Base-by-base conservation (phyloP, 1,139 yeast species). In the Debaryomyces psychrophilus region DNA sequence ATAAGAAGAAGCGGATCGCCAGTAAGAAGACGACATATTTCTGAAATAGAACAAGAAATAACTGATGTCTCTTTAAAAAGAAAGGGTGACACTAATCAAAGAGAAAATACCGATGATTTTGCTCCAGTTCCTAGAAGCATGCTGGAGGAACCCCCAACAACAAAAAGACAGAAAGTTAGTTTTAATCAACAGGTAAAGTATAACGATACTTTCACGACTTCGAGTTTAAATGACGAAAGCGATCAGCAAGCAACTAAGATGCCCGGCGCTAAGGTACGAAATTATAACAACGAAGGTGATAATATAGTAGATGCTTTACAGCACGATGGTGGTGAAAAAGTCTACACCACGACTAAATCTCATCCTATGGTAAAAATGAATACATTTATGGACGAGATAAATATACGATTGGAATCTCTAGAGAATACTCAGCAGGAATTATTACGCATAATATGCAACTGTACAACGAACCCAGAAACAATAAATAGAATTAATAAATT, bases 1-100 rank as follows among this genome's bases (percentile, higher is more conserved):
- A 55, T 65, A 17, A 61, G 69, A 50, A 59, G 67, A 47, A 68
- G 73, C 43, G 76, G 76, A 3, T 69, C 75, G 0, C 76, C 76
- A 0, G 58, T 59, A 25, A 53, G 75, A 37, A 55, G 76, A 36
- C 61, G 58, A 43, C 58, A 59, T 39, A 71, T 71, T 15, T 55
- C 51, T 27, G 66, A 67, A 43, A 54, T 68, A 27, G 76, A 69
- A 48, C 50, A 49, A 37, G 47, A 33, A 12, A 50, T 41, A 12
- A 23, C 8, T 27, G 8, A 23, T 14, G 34, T 11, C 33, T 37
- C 38, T 40, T 49, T 44, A 28, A 48, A 53, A 29, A 44, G 46
- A 22, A 37, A 27, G 18, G 41, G 8, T 1, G 48, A 37, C 3
- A 20, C 8, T 11, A 7, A 29, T 5, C 11, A 12, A 4, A 9